Evolutionary conservation across 2,329 filamentous ascomycete species (phyloP).

Genomic region (Xylaria multiplex): DNA sequence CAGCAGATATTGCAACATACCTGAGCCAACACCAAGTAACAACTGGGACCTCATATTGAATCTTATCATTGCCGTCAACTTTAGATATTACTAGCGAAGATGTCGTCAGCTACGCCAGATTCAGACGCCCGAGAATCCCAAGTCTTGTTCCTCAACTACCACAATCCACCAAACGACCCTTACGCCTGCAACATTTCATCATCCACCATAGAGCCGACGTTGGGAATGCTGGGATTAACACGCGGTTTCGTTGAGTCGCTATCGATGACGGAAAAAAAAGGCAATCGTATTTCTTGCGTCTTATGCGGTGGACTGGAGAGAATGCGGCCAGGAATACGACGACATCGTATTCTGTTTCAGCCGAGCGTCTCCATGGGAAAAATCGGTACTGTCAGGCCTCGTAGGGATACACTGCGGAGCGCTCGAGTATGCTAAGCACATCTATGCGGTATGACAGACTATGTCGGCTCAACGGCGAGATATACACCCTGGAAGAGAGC

Average conservation of each 20-base stretch:
- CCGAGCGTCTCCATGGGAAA: not conserved
- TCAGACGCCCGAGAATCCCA: not conserved
- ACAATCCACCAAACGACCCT: conserved; percentile 22
- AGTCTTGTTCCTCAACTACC: conserved; percentile 48
- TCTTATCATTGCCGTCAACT: not conserved
- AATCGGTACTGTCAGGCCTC: not conserved
- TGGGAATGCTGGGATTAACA: conserved; percentile 10
- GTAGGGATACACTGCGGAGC: not conserved
- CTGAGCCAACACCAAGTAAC: not conserved
- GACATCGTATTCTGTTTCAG: conserved; percentile 13
- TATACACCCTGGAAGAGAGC: not conserved
- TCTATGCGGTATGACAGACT: conserved; percentile 4
- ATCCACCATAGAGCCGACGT: not conserved
- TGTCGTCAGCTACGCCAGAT: not conserved
- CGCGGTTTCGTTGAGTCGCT: not conserved
- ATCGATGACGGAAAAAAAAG: conserved; percentile 1
- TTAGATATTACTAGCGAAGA: not conserved
- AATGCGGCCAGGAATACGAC: conserved; percentile 3
- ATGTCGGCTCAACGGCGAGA: too few relatives aligned
- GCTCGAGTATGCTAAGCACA: not conserved
- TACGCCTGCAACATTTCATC: not conserved
- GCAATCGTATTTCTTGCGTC: conserved; percentile 16
- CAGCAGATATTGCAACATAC: not conserved
- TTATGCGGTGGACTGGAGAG: conserved; percentile 17
- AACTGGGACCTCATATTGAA: not conserved